Percentiles rank a stretch among this genome's conserved stretches.
Evolutionary conservation across 176 grass and related monocot genomes (phyloP).

Genomic region (Lolium rigidum): DNA sequence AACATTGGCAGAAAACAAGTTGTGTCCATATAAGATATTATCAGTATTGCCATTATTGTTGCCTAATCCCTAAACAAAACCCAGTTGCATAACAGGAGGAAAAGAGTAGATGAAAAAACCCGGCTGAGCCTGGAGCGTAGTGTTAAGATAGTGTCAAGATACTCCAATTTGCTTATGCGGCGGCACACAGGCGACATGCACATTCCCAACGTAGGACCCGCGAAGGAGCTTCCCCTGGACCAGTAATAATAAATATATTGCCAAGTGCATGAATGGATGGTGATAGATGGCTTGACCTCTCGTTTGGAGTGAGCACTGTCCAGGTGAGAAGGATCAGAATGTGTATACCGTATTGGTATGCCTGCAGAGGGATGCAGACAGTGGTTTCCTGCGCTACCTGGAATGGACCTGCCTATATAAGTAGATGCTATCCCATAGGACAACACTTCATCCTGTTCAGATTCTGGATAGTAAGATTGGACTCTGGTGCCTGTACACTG

Average conservation of each 20-base stretch:
- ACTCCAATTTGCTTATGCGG: background rate
- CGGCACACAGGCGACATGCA: background rate
- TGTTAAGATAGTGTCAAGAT: background rate
- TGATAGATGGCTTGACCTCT: constrained; percentile 17
- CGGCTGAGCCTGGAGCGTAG: background rate
- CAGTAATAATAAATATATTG: background rate
- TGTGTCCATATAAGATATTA: background rate
- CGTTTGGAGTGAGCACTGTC: constrained; percentile 34
- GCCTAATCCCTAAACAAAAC: constrained; percentile 1
- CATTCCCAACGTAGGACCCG: background rate
- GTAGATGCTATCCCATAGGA: constrained; percentile 16
- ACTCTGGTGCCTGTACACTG: background rate
- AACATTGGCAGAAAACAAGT: constrained; percentile 27
- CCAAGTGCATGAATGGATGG: constrained; percentile 32
- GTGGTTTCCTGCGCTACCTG: constrained; percentile 4
- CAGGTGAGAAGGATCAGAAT: constrained; percentile 48
- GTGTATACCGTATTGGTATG: background rate
- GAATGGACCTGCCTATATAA: constrained; percentile 42
- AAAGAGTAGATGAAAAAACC: background rate
- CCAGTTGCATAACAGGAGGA: background rate
- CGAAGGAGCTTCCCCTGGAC: constrained; percentile 32
- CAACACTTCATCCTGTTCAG: constrained; percentile 14
- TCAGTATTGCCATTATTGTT: background rate
- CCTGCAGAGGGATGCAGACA: background rate
- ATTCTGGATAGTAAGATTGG: background rate